Evolutionary conservation across 306 rosid genomes (phyloP).

Genomic region (Quillaja saponaria): DNA sequence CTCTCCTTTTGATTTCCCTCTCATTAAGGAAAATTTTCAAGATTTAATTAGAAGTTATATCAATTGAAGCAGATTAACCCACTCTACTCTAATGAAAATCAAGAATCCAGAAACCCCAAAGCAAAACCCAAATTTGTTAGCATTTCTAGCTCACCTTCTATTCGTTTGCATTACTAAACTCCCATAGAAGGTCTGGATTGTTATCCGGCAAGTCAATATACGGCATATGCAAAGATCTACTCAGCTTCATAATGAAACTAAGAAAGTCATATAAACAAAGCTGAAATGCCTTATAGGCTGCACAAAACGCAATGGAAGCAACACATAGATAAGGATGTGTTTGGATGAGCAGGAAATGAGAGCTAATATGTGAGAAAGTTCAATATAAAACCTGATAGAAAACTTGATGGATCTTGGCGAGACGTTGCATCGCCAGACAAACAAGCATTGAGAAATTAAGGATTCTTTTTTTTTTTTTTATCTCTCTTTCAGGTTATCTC

Average conservation of each 20-base stretch:
- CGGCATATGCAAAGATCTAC: constrained; percentile 25
- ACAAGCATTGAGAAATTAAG: constrained; percentile 77
- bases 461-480: too few relatives aligned
- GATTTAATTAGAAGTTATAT: not conserved
- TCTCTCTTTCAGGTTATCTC: too few relatives aligned
- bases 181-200: constrained; percentile 78
- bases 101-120: too few relatives aligned
- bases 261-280: not conserved
- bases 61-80: too few relatives aligned
- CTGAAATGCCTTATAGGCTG: constrained; percentile 70
- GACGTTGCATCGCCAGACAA: constrained; percentile 73
- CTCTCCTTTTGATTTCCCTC: too few relatives aligned
- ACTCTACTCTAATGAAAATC: not conserved
- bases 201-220: constrained; percentile 87
- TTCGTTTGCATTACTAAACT: constrained; percentile 61
- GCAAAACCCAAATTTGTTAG: not conserved
- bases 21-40: too few relatives aligned
- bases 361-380: constrained; percentile 11
- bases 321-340: constrained; percentile 19
- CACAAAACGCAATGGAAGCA: constrained; percentile 11
- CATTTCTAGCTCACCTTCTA: constrained; percentile 47
- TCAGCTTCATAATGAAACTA: constrained; percentile 23
- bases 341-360: constrained; percentile 15
- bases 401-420: constrained; percentile 71
- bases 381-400: constrained; percentile 65